Percentiles rank a stretch among this genome's conserved stretches.
Conservation (phyloP, 805 yeast species). For the Kuraishia borneana region DNA sequence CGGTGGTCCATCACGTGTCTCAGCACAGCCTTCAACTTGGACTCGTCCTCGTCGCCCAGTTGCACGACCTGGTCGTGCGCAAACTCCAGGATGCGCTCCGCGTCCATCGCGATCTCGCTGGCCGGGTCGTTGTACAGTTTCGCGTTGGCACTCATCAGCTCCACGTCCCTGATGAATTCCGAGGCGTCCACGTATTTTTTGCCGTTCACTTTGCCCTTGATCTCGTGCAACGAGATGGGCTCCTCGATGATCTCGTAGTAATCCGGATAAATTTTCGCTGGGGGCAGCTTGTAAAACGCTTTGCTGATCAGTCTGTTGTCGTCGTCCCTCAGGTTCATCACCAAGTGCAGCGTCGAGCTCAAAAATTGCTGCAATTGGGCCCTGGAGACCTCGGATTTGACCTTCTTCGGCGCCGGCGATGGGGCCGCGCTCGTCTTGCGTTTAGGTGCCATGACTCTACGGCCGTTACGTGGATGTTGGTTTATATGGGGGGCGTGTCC, state of each 20-base stretch:
- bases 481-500: too few species aligned
- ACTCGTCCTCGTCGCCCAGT: conserved; percentile 19
- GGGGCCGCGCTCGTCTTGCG: not conserved
- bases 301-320: conserved; percentile 24
- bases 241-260: conserved; percentile 53
- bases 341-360: conserved; percentile 19
- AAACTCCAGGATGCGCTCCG: conserved; percentile 41
- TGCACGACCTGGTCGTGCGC: conserved; percentile 39
- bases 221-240: conserved; percentile 66
- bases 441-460: not conserved
- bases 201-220: conserved; percentile 33
- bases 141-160: conserved; percentile 63
- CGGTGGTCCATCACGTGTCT: conserved; percentile 31
- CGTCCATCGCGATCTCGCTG: conserved; percentile 56
- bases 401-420: conserved; percentile 1
- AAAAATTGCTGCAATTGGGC: conserved; percentile 19
- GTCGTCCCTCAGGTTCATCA: conserved; percentile 23
- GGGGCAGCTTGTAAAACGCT: conserved; percentile 63
- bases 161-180: conserved; percentile 48
- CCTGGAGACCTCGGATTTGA: not conserved
- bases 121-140: conserved; percentile 56
- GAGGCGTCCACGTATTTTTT: conserved; percentile 23
- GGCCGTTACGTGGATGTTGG: too few species aligned
- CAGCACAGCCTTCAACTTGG: conserved; percentile 16
- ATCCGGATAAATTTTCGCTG: conserved; percentile 67